These are phyloP conservation scores for Stachybotrys chartarum DNA, from an alignment of 2,329 filamentous ascomycete species.

Conservation along the genomic window DNA sequence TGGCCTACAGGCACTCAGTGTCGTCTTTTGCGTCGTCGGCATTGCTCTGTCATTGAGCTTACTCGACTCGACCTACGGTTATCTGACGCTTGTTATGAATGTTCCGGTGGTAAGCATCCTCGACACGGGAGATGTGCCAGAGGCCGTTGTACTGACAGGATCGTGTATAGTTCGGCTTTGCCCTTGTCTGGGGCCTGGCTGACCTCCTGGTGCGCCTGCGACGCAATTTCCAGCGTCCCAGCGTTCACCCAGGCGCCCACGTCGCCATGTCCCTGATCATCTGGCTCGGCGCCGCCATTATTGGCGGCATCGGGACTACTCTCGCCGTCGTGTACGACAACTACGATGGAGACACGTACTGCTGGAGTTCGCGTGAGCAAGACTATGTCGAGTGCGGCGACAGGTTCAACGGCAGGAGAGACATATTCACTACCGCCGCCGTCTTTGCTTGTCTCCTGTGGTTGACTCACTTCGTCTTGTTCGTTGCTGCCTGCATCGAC, in stretches of 20 bases:
- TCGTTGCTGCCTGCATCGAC: constrained; percentile 32
- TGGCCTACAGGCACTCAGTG: constrained; percentile 16
- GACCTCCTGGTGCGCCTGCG: constrained; percentile 29
- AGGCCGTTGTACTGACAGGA: not conserved
- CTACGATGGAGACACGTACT: constrained; percentile 2
- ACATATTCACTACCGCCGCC: constrained; percentile 11
- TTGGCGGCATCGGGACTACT: constrained; percentile 15
- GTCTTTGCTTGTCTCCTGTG: constrained; percentile 16
- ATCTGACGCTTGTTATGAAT: constrained; percentile 3
- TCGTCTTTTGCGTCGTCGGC: constrained; percentile 18
- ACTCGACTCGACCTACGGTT: not conserved
- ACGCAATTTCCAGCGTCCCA: constrained; percentile 19
- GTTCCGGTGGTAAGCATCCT: constrained; percentile 11
- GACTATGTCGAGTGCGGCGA: constrained; percentile 3
- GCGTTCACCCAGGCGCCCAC: constrained; percentile 36
- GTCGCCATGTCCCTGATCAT: constrained; percentile 34
- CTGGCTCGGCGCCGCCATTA: constrained; percentile 24
- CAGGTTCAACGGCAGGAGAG: constrained; percentile 2
- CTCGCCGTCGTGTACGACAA: constrained; percentile 6
- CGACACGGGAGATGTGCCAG: no score
- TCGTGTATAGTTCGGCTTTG: constrained; percentile 23
- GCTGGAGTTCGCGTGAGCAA: constrained; percentile 6
- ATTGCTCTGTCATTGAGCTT: constrained; percentile 20
- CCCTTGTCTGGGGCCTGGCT: constrained; percentile 28
- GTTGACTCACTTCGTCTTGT: constrained; percentile 29